Base-by-base conservation (phyloP, 75 land plant genomes). In the Ceratopteris richardii region DNA sequence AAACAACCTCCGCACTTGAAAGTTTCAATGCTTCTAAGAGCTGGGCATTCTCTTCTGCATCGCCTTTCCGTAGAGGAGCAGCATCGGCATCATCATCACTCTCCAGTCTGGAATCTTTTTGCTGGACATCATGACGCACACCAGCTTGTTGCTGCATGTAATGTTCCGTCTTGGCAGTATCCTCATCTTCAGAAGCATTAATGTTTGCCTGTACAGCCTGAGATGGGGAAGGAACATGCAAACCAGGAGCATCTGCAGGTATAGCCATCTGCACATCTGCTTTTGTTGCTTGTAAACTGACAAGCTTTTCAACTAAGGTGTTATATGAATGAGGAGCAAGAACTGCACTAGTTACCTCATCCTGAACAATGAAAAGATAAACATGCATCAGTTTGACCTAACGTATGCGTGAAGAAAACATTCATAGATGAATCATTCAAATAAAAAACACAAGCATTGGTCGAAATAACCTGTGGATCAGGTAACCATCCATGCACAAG, bases 401-500 rank as follows among this genome's bases (percentile, higher is more conserved):
- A n/a, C n/a, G n/a, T n/a, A n/a, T n/a, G n/a, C n/a, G n/a, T n/a
- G n/a, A n/a, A n/a, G n/a, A n/a, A n/a, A n/a, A n/a, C n/a, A n/a
- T n/a, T n/a, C n/a, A n/a, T n/a, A n/a, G n/a, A n/a, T n/a, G n/a
- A n/a, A n/a, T n/a, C n/a, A n/a, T n/a, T n/a, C n/a, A n/a, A n/a
- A n/a, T n/a, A n/a, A n/a, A n/a, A n/a, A n/a, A n/a, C n/a, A n/a
- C n/a, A n/a, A n/a, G n/a, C n/a, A n/a, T n/a, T n/a, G 37, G 37
- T 33, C 3, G 9, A 33, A 33, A 3, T 33, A 9, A 93, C 98
- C 96, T 94, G 90, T n/a, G 96, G 90, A 72, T 94, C 98, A 79
- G 80, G 81, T 40, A 94, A 82, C 98, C 98, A 94, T 22, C 98
- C 98, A 79, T 94, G 98, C 58, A 77, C 88, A 7, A 94, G 79